Conservation (phyloP, 306 rosid species). For the Lablab purpureus region DNA sequence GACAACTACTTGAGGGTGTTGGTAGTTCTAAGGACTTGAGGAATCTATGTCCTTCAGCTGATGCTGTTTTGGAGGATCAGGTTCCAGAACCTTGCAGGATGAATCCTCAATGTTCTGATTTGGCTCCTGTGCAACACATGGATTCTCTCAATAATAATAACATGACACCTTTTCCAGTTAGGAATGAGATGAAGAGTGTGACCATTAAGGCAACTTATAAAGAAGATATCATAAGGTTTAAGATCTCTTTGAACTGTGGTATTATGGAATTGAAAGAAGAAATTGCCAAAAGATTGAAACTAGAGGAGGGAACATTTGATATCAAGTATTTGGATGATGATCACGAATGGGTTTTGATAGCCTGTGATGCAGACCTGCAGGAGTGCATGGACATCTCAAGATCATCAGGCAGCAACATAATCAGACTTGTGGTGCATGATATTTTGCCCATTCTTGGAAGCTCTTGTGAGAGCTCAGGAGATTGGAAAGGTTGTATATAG, state of each 20-base stretch:
- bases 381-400: slow-evolving; percentile 76
- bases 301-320: slow-evolving; percentile 75
- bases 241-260: slow-evolving; percentile 57
- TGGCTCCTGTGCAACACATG: slow-evolving; percentile 53
- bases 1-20: slow-evolving; percentile 70
- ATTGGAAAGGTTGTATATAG: slow-evolving; percentile 47
- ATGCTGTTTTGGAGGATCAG: slow-evolving; percentile 67
- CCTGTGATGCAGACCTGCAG: slow-evolving; percentile 86
- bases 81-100: slow-evolving; percentile 54
- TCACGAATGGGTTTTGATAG: slow-evolving; percentile 82
- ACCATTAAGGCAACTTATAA: slow-evolving; percentile 75
- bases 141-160: slow-evolving; percentile 29
- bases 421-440: slow-evolving; percentile 76
- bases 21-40: slow-evolving; percentile 85
- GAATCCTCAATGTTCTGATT: slow-evolving; percentile 51
- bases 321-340: slow-evolving; percentile 86
- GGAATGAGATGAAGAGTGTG: slow-evolving; percentile 63
- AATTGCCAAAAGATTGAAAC: slow-evolving; percentile 75
- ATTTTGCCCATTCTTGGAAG: slow-evolving; percentile 66
- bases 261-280: slow-evolving; percentile 68
- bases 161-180: slow-evolving; percentile 24
- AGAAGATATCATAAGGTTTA: slow-evolving; percentile 82
- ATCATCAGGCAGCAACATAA: slow-evolving; percentile 65
- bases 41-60: slow-evolving; percentile 71
- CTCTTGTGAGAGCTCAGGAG: slow-evolving; percentile 74